Evolutionary conservation across 2,329 filamentous ascomycete species (phyloP).

Genomic region (Aureobasidium pullulans): DNA sequence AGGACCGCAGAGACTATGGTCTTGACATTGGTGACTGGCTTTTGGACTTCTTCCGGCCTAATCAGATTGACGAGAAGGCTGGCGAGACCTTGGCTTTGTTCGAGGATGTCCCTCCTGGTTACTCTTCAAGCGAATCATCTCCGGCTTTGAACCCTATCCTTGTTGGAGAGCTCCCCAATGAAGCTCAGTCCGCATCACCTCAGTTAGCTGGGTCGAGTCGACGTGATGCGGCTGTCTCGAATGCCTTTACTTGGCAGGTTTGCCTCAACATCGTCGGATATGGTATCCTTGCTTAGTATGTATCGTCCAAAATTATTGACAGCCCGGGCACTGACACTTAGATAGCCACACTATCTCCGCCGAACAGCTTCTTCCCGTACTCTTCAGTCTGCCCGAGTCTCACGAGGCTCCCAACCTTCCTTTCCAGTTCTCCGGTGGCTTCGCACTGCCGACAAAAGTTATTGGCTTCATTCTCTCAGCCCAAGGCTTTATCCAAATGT

Average conservation of each 20-base stretch:
- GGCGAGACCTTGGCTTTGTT: constrained; percentile 55
- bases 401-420: constrained; percentile 54
- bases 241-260: constrained; percentile 76
- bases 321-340: neutral
- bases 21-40: constrained; percentile 70
- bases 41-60: constrained; percentile 24
- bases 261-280: constrained; percentile 83
- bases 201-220: constrained; percentile 22
- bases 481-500: constrained; percentile 83
- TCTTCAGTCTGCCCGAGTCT: constrained; percentile 65
- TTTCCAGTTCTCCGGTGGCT: constrained; percentile 83
- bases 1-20: constrained; percentile 66
- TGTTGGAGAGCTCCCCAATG: constrained; percentile 26
- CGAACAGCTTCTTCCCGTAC: constrained; percentile 86
- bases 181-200: constrained; percentile 32
- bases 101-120: constrained; percentile 59
- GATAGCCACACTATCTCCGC: constrained; percentile 90
- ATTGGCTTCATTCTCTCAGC: constrained; percentile 84
- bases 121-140: constrained; percentile 52
- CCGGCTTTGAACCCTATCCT: constrained; percentile 35
- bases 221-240: constrained; percentile 38
- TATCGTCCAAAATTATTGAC: constrained; percentile 15
- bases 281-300: constrained; percentile 90
- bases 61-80: constrained; percentile 29
- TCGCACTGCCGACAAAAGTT: constrained; percentile 71